Conservation (phyloP, 2,329 filamentous ascomycete genomes). For the Leptographium radiaticola region DNA sequence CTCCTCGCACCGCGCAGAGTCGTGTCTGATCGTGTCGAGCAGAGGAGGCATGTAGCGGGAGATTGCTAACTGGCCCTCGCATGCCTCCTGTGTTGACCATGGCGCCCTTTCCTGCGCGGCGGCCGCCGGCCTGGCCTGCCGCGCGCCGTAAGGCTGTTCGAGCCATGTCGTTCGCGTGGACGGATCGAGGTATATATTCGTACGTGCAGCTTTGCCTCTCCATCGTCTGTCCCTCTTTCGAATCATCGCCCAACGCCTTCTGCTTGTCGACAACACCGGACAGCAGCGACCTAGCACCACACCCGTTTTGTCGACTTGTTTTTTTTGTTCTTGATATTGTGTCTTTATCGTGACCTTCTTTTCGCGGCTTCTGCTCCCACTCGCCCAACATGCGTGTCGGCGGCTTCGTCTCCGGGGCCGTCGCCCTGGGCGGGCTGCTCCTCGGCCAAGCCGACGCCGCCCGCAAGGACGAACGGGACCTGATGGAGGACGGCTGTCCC, state of each 20-base stretch:
- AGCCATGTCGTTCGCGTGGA: too few species aligned
- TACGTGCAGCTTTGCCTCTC: neutral
- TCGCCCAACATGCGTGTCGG: neutral
- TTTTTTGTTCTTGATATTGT: neutral
- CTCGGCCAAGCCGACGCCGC: constrained; percentile 1
- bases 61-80: neutral
- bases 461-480: neutral
- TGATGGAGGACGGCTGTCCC: constrained; percentile 6
- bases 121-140: too few species aligned
- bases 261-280: neutral
- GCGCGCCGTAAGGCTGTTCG: too few species aligned
- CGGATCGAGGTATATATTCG: neutral
- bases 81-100: neutral
- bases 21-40: neutral
- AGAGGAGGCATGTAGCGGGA: neutral
- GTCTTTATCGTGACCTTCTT: neutral
- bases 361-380: neutral
- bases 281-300: neutral
- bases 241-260: neutral
- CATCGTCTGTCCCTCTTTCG: neutral
- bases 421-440: constrained; percentile 4
- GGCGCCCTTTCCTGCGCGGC: neutral
- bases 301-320: neutral
- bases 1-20: too few species aligned
- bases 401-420: neutral